Percentiles rank a stretch among this genome's conserved stretches.
These are phyloP conservation scores for Arthroderma uncinatum DNA, from an alignment of 2,329 filamentous ascomycete genomes.

Conservation along the genomic window DNA sequence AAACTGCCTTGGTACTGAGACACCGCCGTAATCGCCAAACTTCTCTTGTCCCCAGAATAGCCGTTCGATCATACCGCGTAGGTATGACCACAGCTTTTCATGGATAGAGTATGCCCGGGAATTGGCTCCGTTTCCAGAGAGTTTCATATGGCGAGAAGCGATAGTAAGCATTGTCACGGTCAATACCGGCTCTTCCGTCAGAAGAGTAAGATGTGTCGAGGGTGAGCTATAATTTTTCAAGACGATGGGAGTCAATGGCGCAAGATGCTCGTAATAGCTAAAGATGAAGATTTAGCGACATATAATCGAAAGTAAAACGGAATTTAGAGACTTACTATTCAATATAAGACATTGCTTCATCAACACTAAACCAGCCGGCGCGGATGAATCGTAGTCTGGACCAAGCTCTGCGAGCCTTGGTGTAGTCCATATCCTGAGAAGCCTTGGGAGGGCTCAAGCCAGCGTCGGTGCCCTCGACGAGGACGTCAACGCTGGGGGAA, in stretches of 20 bases:
- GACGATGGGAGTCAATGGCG: conserved; percentile 85
- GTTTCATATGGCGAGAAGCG: conserved; percentile 71
- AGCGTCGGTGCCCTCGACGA: conserved; percentile 9
- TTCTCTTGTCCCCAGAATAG: conserved; percentile 94
- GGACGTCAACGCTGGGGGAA: conserved; percentile 6
- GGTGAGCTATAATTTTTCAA: conserved; percentile 80
- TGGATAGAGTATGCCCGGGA: conserved; percentile 86
- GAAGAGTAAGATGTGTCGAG: conserved; percentile 64
- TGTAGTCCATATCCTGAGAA: conserved; percentile 29
- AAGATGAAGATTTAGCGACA: conserved; percentile 10
- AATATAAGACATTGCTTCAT: conserved; percentile 87
- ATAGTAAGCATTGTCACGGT: conserved; percentile 86
- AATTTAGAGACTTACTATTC: conserved; percentile 55
- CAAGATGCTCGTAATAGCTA: conserved; percentile 82
- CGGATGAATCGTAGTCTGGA: conserved; percentile 86
- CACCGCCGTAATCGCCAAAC: conserved; percentile 75
- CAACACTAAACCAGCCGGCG: conserved; percentile 89
- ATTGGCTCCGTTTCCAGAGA: conserved; percentile 66
- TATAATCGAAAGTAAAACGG: conserved; percentile 8
- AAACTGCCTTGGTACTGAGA: conserved; percentile 31
- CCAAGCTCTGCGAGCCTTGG: conserved; percentile 76
- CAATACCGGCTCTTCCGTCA: conserved; percentile 86
- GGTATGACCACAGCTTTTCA: conserved; percentile 87
- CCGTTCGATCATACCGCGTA: conserved; percentile 88
- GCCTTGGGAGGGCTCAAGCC: conserved; percentile 15